phyloP scores from a whole-genome alignment of 148 eudicot species.

The Rhododendron simsii region DNA sequence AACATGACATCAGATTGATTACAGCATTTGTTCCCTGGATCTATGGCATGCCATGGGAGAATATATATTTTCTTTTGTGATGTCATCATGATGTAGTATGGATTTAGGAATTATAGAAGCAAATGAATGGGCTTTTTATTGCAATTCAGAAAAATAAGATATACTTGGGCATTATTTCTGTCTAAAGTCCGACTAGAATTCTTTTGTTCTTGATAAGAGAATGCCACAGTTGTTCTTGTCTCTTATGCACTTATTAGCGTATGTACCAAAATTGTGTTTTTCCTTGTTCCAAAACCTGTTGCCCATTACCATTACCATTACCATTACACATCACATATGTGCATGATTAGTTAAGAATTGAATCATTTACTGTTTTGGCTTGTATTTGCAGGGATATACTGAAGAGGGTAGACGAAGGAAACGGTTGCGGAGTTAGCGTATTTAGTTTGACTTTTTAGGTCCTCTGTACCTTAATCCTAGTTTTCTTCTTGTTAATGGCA shows the following conservation, averaged over 20 bases:
- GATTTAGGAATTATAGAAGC: background rate
- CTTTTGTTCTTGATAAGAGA: background rate
- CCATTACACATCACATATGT: background rate
- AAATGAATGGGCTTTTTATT: background rate
- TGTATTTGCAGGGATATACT: slow-evolving; percentile 39
- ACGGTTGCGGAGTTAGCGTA: slow-evolving; percentile 37
- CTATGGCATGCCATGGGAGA: background rate
- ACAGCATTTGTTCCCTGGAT: background rate
- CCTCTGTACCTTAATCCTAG: slow-evolving; percentile 38
- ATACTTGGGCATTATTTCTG: background rate
- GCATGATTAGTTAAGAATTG: background rate
- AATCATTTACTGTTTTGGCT: background rate
- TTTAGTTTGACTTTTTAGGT: slow-evolving; percentile 19
- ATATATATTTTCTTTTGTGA: background rate
- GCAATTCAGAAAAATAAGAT: background rate
- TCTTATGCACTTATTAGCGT: background rate
- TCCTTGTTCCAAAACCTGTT: background rate
- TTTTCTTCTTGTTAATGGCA: slow-evolving; percentile 20
- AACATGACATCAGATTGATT: background rate
- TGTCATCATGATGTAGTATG: background rate
- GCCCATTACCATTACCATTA: background rate
- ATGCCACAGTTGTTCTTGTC: background rate
- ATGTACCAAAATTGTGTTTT: background rate
- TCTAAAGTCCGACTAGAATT: background rate
- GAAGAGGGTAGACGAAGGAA: slow-evolving; percentile 44